A percentile compares a stretch with the other conserved stretches of the same genome.
These are phyloP conservation scores for Chlamydomonas reinhardtii DNA, from an alignment of 163 green algal species.

Conservation along the genomic window DNA sequence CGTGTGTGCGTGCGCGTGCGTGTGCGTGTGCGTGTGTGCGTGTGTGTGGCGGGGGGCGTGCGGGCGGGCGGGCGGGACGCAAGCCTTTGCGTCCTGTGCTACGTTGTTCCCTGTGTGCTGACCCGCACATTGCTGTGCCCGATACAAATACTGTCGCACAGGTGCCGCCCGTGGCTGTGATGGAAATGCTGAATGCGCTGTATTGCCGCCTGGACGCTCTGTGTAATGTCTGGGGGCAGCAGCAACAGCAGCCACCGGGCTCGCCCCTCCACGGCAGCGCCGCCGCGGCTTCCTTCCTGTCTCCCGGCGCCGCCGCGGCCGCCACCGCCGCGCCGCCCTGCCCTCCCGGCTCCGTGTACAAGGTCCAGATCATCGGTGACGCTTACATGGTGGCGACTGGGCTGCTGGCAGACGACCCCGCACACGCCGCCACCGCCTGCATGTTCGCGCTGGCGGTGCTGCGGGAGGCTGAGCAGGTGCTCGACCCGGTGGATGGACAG, in stretches of 20 bases:
- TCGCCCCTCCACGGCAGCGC: background rate
- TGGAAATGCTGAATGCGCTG: slow-evolving; percentile 48
- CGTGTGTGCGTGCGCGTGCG: too few relatives aligned
- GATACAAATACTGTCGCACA: background rate
- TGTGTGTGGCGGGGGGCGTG: too few relatives aligned
- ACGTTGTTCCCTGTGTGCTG: too few relatives aligned
- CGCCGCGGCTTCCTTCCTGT: background rate
- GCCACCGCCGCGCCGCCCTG: too few relatives aligned
- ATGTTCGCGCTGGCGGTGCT: slow-evolving; percentile 11
- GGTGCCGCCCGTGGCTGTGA: slow-evolving; percentile 30
- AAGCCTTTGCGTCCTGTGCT: too few relatives aligned
- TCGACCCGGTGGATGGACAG: slow-evolving; percentile 5
- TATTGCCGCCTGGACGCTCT: slow-evolving; percentile 25
- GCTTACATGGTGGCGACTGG: slow-evolving; percentile 45
- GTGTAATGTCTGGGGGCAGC: slow-evolving; percentile 7
- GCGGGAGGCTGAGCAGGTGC: slow-evolving; percentile 3
- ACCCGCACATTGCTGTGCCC: background rate
- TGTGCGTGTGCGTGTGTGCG: too few relatives aligned
- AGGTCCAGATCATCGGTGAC: slow-evolving; percentile 48
- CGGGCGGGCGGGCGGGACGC: too few relatives aligned
- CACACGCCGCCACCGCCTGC: slow-evolving; percentile 21
- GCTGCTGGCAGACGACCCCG: slow-evolving; percentile 30
- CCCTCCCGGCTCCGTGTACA: slow-evolving; percentile 21
- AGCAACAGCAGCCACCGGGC: background rate
- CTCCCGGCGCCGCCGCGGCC: too few relatives aligned